A percentile compares a stretch with the other conserved stretches of the same genome.
These are phyloP conservation scores for Trypanosomatidae sp. DNA, from an alignment of 208 protist species.

Conservation along the genomic window DNA sequence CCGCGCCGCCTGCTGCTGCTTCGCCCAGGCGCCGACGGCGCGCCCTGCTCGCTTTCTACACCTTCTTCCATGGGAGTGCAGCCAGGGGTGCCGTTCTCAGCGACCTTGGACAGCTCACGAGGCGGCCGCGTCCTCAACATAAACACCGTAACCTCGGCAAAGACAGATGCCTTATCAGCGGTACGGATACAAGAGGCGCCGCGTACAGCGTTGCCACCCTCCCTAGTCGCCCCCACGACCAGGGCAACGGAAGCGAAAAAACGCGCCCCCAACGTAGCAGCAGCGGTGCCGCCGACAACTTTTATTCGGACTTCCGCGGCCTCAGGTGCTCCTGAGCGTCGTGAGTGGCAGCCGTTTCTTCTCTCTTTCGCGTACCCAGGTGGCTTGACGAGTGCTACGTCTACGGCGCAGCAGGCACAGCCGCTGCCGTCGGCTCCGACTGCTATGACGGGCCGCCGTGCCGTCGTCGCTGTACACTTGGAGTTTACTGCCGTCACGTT, in stretches of 20 bases:
- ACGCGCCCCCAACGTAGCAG: background rate
- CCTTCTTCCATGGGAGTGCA: background rate
- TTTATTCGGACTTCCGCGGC: background rate
- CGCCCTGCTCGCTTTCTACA: background rate
- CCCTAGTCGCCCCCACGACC: background rate
- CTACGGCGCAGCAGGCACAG: background rate
- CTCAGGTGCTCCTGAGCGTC: background rate
- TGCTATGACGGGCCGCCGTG: background rate
- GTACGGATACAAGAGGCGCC: background rate
- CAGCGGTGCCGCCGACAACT: background rate
- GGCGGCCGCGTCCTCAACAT: conserved; percentile 5
- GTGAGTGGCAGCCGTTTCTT: conserved; percentile 5
- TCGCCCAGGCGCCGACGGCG: background rate
- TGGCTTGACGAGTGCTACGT: background rate
- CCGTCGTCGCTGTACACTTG: background rate
- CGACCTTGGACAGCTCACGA: background rate
- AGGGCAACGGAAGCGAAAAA: background rate
- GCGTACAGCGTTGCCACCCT: background rate
- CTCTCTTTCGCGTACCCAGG: conserved; percentile 4
- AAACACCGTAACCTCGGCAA: background rate
- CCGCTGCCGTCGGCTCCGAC: background rate
- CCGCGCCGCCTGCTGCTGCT: conserved; percentile 8
- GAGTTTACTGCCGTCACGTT: background rate
- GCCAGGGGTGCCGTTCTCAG: background rate
- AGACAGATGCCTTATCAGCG: background rate